Percentiles rank a stretch among this genome's conserved stretches.
Conservation (phyloP, 495 filamentous ascomycete genomes). For the Podospora conica region DNA sequence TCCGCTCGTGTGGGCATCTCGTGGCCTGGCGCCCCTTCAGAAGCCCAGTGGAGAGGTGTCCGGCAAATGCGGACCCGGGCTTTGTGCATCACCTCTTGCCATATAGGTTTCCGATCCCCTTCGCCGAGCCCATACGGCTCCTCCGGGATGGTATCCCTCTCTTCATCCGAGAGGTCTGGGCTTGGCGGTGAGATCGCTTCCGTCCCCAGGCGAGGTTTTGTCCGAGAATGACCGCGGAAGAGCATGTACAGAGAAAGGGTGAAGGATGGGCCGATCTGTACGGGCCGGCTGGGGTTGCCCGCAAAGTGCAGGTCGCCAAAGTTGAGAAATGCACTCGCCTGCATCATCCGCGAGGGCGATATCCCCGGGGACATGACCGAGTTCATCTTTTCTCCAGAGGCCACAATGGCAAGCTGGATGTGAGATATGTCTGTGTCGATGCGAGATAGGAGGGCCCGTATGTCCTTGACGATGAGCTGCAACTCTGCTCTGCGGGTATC, state of each 20-base stretch:
- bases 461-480: constrained; percentile 63
- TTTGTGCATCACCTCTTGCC: constrained; percentile 98
- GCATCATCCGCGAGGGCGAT: constrained; percentile 84
- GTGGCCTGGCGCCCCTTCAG: constrained; percentile 13
- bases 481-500: constrained; percentile 51
- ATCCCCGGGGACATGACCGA: constrained; percentile 73
- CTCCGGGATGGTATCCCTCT: not conserved
- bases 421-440: constrained; percentile 93
- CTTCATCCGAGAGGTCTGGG: not conserved
- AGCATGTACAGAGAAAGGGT: constrained; percentile 94
- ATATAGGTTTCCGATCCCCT: constrained; percentile 65
- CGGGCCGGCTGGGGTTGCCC: constrained; percentile 52
- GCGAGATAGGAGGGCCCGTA: constrained; percentile 64
- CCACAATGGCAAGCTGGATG: constrained; percentile 91
- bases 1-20: constrained; percentile 26
- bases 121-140: constrained; percentile 43
- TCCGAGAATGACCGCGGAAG: constrained; percentile 64
- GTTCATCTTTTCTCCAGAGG: constrained; percentile 82
- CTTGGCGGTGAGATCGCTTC: constrained; percentile 19
- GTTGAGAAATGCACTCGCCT: constrained; percentile 89
- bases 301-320: constrained; percentile 82
- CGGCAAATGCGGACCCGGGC: constrained; percentile 73
- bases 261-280: constrained; percentile 87
- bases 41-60: constrained; percentile 29
- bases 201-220: constrained; percentile 21